Base-by-base conservation (phyloP, 768 basidiomycete species). In the Melanogaster broomeanus region DNA sequence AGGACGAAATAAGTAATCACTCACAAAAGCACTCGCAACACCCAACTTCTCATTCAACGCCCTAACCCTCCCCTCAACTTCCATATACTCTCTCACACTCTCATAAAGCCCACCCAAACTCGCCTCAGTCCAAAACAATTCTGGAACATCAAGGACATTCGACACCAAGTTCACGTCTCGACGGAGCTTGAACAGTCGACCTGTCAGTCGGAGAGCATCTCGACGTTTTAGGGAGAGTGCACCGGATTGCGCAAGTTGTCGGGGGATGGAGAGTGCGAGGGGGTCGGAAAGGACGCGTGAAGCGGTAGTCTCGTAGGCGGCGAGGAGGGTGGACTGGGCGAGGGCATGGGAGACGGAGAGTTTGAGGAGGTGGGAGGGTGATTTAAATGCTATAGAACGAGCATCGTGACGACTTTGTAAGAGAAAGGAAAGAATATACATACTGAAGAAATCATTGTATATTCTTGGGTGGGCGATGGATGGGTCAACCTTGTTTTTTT, bases 371-470 rank as follows among this genome's bases (percentile, higher is more conserved):
- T 93, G 91, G 0, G 93, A 95, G 22, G 85, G 88, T 1, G 90
- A 89, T 73, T 94, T 95, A 64, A 97, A 87, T 4, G 95, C 93
- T 95, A 57, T 4, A 24, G 40, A 43, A 42, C 37, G 13, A 19
- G 31, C 57, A 33, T 54, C 39, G 6, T 42, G 18, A 56, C 37
- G 12, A 42, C 21, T 22, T 11, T 24, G 22, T 6, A 25, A 27
- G 31, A 9, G 56, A 7, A 27, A 21, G 18, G 31, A 22, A 45
- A 27, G 9, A 34, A n/a, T 47, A 25, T 24, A 77, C 88, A 59
- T 62, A 94, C 93, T 94, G 72, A 95, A 96, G 72, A 95, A 91
- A 68, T 96, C 94, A 55, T 98, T 96, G 73, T 91, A 97, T 57
- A 98, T 94, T 41, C 94, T 82, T 15, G 94, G 95, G 60, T 88